Evolutionary conservation across 768 basidiomycete genomes (phyloP).

Genomic region (Coprinopsis marcescibilis): DNA sequence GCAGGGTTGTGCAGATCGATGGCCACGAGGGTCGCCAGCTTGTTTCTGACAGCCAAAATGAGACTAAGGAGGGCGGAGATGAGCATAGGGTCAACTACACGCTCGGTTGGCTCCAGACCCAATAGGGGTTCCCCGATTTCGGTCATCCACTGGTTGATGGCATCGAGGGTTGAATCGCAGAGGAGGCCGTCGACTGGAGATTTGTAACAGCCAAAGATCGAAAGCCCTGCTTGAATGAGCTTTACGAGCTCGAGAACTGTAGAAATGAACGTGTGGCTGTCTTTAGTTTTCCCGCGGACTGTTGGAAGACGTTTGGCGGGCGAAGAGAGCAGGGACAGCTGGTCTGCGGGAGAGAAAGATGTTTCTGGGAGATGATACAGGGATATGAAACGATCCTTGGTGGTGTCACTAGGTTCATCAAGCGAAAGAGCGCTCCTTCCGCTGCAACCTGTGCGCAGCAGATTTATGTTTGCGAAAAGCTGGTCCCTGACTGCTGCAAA

Average conservation of each 20-base stretch:
- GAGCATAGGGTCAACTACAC: constrained; percentile 66
- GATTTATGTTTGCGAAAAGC: constrained; percentile 76
- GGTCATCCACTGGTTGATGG: constrained; percentile 60
- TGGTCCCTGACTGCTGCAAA: constrained; percentile 58
- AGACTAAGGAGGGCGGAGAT: constrained; percentile 68
- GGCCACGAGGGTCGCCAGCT: constrained; percentile 53
- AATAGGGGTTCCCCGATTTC: constrained; percentile 59
- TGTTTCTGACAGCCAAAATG: constrained; percentile 63
- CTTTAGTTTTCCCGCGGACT: constrained; percentile 25
- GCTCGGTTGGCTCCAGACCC: constrained; percentile 67
- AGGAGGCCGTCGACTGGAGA: constrained; percentile 58
- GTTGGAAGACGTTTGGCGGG: constrained; percentile 15
- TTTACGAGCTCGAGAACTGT: constrained; percentile 75
- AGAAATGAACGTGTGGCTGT: constrained; percentile 44
- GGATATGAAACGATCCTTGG: constrained; percentile 73
- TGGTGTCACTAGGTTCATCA: constrained; percentile 74
- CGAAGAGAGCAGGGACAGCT: constrained; percentile 10
- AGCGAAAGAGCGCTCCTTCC: constrained; percentile 74
- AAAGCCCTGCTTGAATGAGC: constrained; percentile 64
- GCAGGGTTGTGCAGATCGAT: neutral
- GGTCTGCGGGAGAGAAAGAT: constrained; percentile 15
- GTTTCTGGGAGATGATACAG: constrained; percentile 56
- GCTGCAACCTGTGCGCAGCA: constrained; percentile 79
- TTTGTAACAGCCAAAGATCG: constrained; percentile 60
- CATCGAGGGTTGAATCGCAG: constrained; percentile 72